Base-by-base conservation (phyloP, 208 protist genomes). In the Balamuthia mandrillaris region DNA sequence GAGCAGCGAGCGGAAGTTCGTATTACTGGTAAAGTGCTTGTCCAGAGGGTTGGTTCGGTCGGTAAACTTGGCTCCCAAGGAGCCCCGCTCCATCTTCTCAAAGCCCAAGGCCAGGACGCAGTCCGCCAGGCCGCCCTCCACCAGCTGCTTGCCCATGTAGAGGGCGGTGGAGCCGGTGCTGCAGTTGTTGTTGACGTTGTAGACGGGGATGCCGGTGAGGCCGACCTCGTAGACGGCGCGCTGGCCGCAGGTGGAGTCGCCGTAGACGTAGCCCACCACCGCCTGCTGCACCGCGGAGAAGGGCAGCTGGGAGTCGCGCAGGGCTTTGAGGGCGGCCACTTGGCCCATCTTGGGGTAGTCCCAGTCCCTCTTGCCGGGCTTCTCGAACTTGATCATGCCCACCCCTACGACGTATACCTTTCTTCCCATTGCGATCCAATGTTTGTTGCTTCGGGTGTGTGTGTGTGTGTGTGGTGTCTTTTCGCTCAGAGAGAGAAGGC, bases 141-240 rank as follows among this genome's bases (percentile, higher is more conserved):
- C 29, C 12, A 86, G 56, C 45, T 78, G 63, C 68, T 79, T 85
- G 45, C 60, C 78, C 16, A 88, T 78, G 75, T 51, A 83, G 29
- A 90, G 52, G 21, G 87, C 87, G 4, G 87, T 84, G 16, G 70
- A 72, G 44, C 87, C 87, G 37, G 87, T 90, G 37, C 68, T 78
- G 78, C 87, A 90, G 84, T 90, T 90, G 77, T 90, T 90, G 87
- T 90, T 90, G 10, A 90, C 87, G 47, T 90, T 90, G 84, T 87
- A 84, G 18, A 90, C 66, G 27, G 87, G 87, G 16, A 90, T 82
- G 7, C 81, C 79, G 31, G 87, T 90, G 41, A 90, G 29, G 16
- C 87, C 87, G 7, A 90, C 16, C 87, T 90, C 56, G 72, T 88
- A 89, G 7, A 89, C 21, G 0, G 86, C 87, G 10, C 87, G 65